phyloP scores from a whole-genome alignment of 1,284 basidiomycete genomes.

The Rhodofomes roseus region DNA sequence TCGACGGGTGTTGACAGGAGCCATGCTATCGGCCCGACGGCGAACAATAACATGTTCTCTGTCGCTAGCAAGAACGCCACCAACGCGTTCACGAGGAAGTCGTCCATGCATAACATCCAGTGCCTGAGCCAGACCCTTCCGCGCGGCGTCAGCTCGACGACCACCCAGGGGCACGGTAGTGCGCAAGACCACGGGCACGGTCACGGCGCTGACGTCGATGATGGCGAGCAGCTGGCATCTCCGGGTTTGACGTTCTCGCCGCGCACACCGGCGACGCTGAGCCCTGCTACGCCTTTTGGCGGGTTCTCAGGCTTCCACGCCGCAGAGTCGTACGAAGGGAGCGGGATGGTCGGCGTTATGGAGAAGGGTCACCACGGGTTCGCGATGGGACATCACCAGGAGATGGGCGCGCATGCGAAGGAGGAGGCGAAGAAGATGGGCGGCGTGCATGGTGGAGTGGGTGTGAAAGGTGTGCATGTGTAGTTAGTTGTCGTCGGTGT shows the following conservation, averaged over 20 bases:
- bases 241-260: conserved; percentile 35
- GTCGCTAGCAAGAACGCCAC: not conserved
- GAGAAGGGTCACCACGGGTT: not conserved
- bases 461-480: not conserved
- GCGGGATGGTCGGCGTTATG: not conserved
- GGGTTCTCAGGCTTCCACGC: conserved; percentile 31
- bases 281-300: conserved; percentile 35
- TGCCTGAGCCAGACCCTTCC: not conserved
- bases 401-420: not conserved
- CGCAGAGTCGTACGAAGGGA: conserved; percentile 27
- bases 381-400: not conserved
- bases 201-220: conserved; percentile 18
- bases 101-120: not conserved
- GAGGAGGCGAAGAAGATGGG: not conserved
- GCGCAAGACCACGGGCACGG: not conserved
- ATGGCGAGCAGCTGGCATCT: conserved; percentile 30
- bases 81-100: not conserved
- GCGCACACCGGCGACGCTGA: conserved; percentile 33
- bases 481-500: not conserved
- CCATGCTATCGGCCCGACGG: not conserved
- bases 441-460: not conserved
- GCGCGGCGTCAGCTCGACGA: not conserved
- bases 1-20: conserved; percentile 1
- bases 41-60: not conserved
- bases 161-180: conserved; percentile 2